phyloP scores from a whole-genome alignment of 257 asterid species.

The Solanum etuberosum region DNA sequence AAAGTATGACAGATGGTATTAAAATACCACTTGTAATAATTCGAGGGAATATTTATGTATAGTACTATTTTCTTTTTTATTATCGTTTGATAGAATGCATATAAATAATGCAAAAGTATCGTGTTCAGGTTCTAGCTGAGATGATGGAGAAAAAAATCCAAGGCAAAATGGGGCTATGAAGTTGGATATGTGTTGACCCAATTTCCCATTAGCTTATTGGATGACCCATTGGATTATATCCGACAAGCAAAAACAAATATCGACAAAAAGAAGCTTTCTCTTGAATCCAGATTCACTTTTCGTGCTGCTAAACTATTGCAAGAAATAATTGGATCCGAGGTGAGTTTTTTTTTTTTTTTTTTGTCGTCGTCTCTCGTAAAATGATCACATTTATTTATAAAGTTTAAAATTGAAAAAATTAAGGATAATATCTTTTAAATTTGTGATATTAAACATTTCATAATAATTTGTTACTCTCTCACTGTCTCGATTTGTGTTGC shows the following conservation, averaged over 20 bases:
- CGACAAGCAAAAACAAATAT: constrained; percentile 26
- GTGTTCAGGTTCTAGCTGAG: constrained; percentile 22
- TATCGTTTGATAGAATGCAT: too few species aligned
- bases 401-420: too few species aligned
- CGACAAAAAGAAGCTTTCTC: constrained; percentile 39
- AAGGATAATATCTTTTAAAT: too few species aligned
- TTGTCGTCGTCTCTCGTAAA: background rate
- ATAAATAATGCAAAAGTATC: too few species aligned
- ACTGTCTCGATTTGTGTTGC: too few species aligned
- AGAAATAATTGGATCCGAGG: constrained; percentile 26
- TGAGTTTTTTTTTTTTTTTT: background rate
- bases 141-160: constrained; percentile 28
- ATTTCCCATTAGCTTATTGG: constrained; percentile 6
- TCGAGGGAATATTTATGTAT: background rate
- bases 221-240: constrained; percentile 27
- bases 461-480: too few species aligned
- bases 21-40: too few species aligned
- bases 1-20: too few species aligned
- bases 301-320: background rate
- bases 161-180: constrained; percentile 34
- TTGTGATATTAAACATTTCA: too few species aligned
- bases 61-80: background rate
- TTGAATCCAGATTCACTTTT: constrained; percentile 15
- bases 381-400: background rate
- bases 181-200: constrained; percentile 25